Evolutionary conservation across 768 basidiomycete genomes (phyloP).

Genomic region (Cyathus striatus): DNA sequence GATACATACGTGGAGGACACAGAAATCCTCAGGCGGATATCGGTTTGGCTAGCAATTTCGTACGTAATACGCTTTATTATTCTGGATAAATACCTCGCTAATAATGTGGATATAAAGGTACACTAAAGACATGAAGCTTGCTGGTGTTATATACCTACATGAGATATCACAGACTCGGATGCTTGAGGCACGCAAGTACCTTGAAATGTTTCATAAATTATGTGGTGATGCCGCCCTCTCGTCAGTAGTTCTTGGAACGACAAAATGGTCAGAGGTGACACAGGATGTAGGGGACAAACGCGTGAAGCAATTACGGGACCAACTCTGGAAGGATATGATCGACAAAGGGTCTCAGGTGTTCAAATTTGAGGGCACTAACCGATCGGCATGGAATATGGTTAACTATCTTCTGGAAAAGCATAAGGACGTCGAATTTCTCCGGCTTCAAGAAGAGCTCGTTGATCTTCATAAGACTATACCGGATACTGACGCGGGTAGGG

Average conservation of each 20-base stretch:
- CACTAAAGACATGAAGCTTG: neutral
- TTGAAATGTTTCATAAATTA: neutral
- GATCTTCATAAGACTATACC: conserved; percentile 19
- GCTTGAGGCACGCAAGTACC: neutral
- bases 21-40: neutral
- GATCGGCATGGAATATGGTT: conserved; percentile 15
- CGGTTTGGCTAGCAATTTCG: neutral
- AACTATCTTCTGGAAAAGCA: conserved; percentile 11
- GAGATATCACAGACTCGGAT: neutral
- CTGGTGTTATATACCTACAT: neutral
- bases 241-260: conserved; percentile 18
- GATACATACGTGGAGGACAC: neutral
- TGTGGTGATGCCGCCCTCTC: neutral
- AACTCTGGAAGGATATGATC: conserved; percentile 14
- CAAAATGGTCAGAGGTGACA: conserved; percentile 20
- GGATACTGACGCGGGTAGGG: conserved; percentile 21
- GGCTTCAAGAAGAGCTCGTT: conserved; percentile 16
- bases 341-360: conserved; percentile 5
- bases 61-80: conserved; percentile 1
- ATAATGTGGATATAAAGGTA: neutral
- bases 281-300: conserved; percentile 5
- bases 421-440: conserved; percentile 2
- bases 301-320: conserved; percentile 10
- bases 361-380: conserved; percentile 8
- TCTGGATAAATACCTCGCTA: neutral